A percentile compares a stretch with the other conserved stretches of the same genome.
These are phyloP conservation scores for Chernovozyma sophiae-reginae DNA, from an alignment of 1,139 yeast species.

Conservation along the genomic window DNA sequence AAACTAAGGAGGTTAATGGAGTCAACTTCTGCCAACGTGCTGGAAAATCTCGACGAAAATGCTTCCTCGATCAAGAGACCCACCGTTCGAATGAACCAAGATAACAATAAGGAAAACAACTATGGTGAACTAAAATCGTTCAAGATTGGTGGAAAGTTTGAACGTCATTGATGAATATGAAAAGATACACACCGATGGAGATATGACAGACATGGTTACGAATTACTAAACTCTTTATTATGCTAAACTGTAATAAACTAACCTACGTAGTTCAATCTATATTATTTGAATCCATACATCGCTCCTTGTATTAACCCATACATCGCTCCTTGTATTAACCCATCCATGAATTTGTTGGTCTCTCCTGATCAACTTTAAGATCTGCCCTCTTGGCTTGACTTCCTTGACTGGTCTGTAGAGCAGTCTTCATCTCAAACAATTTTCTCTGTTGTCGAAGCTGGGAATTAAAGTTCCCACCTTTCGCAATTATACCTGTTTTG, in stretches of 20 bases:
- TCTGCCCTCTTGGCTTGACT: slow-evolving; percentile 24
- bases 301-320: no score
- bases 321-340: no score
- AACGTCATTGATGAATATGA: not conserved
- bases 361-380: slow-evolving; percentile 21
- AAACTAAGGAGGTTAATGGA: slow-evolving; percentile 48
- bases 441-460: slow-evolving; percentile 27
- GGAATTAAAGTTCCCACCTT: slow-evolving; percentile 26
- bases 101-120: slow-evolving; percentile 5
- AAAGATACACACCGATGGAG: no score
- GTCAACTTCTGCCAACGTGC: slow-evolving; percentile 20
- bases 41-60: slow-evolving; percentile 1
- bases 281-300: no score
- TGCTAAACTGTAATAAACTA: not conserved
- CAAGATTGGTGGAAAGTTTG: slow-evolving; percentile 2
- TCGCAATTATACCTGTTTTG: slow-evolving; percentile 13
- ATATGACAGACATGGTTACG: no score
- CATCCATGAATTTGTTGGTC: slow-evolving; percentile 22
- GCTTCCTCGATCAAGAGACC: not conserved
- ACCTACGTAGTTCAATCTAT: not conserved
- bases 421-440: slow-evolving; percentile 13
- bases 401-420: slow-evolving; percentile 11
- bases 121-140: slow-evolving; percentile 6
- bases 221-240: no score
- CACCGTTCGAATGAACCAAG: slow-evolving; percentile 1